These are phyloP conservation scores for Talaromyces albobiverticillius DNA, from an alignment of 2,329 filamentous ascomycete genomes.

Conservation along the genomic window DNA sequence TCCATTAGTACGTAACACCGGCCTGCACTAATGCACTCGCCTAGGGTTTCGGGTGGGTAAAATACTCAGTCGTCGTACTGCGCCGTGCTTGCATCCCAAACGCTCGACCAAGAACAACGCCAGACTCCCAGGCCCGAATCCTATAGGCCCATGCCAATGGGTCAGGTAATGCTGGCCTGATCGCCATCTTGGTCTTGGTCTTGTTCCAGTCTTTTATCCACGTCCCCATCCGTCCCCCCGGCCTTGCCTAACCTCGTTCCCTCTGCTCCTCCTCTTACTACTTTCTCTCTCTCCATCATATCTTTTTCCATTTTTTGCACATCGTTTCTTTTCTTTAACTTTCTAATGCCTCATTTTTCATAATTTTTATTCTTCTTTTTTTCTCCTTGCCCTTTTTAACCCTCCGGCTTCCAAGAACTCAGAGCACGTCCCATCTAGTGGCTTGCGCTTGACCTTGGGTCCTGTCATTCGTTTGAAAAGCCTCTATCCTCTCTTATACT, in stretches of 20 bases:
- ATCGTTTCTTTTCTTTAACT: slow-evolving; percentile 31
- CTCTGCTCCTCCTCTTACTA: background rate
- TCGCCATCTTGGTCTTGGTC: background rate
- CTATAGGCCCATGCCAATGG: background rate
- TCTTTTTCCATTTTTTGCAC: slow-evolving; percentile 17
- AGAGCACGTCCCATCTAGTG: slow-evolving; percentile 19
- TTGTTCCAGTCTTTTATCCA: background rate
- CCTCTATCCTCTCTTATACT: slow-evolving; percentile 7
- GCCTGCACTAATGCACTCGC: too few species aligned
- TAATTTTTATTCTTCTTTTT: slow-evolving; percentile 21
- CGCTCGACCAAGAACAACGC: too few species aligned
- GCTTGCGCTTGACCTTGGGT: slow-evolving; percentile 25
- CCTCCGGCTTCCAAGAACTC: slow-evolving; percentile 26
- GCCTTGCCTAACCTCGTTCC: slow-evolving; percentile 13
- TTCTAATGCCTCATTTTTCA: slow-evolving; percentile 29
- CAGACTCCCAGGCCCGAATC: background rate
- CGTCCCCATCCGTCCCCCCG: slow-evolving; percentile 11
- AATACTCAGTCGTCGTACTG: too few species aligned
- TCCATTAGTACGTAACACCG: too few species aligned
- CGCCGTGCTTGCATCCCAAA: too few species aligned
- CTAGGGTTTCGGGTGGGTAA: too few species aligned
- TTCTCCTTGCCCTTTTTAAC: slow-evolving; percentile 27
- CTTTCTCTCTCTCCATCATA: slow-evolving; percentile 18
- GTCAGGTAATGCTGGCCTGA: background rate
- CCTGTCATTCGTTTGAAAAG: slow-evolving; percentile 34